These are phyloP conservation scores for Talaromyces funiculosus DNA, from an alignment of 2,329 filamentous ascomycete species.

Conservation along the genomic window DNA sequence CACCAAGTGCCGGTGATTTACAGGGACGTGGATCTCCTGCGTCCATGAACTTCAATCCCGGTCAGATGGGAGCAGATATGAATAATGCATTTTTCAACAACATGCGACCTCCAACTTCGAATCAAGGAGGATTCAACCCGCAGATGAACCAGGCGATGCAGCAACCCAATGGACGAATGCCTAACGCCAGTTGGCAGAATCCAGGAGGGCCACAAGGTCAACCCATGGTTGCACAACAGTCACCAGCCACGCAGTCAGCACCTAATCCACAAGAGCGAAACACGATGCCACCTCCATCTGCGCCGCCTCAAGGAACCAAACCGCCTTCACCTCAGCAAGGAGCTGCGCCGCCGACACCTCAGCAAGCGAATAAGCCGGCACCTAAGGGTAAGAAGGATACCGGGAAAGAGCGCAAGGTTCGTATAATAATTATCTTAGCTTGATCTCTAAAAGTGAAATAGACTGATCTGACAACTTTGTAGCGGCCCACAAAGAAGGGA, in stretches of 20 bases:
- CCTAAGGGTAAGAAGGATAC: constrained; percentile 55
- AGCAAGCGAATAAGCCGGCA: constrained; percentile 52
- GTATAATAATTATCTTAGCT: constrained; percentile 14
- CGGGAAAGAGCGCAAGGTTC: constrained; percentile 52
- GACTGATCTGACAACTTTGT: constrained; percentile 13
- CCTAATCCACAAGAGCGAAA: constrained; percentile 55
- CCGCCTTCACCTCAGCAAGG: constrained; percentile 42
- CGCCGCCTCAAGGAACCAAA: constrained; percentile 35
- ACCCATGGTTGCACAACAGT: constrained; percentile 45
- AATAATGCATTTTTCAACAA: constrained; percentile 40
- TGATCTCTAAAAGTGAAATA: background rate
- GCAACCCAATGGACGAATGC: constrained; percentile 32
- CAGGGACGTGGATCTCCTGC: constrained; percentile 56
- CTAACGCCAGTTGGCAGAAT: constrained; percentile 37
- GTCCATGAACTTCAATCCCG: constrained; percentile 52
- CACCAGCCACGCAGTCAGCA: constrained; percentile 41
- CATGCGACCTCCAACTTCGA: constrained; percentile 56
- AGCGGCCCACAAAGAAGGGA: constrained; percentile 42
- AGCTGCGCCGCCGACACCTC: constrained; percentile 56
- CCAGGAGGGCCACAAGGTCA: constrained; percentile 33
- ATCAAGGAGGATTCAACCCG: constrained; percentile 42
- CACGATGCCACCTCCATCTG: constrained; percentile 47
- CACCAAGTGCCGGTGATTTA: constrained; percentile 55
- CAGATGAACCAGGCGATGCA: constrained; percentile 21
- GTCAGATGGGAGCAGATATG: constrained; percentile 48